Base-by-base conservation (phyloP, 2,329 filamentous ascomycete species). In the Hansfordia pulvinata region DNA sequence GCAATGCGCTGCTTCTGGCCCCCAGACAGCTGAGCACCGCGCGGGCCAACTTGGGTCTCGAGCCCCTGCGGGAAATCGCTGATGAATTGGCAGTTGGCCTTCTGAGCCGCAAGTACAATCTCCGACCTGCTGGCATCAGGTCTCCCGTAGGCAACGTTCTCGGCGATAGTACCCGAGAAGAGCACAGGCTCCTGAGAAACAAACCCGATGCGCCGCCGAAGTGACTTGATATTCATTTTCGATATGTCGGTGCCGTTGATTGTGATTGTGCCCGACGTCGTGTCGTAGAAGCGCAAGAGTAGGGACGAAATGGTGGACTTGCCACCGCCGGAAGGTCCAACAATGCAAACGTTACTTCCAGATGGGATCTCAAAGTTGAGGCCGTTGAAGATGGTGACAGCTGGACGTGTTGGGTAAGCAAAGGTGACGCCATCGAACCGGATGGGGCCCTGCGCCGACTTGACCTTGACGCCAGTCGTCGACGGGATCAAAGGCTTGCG, bases 1-100 rank as follows among this genome's bases (percentile, higher is more conserved):
- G 90, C 90, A 42, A 98, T 96, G 36, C 90, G 78, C 53, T 98
- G 90, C 57, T 96, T 96, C 54, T 98, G 90, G 0, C 90, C 90
- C 27, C 90, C 90, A 7, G 85, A 94, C 1, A 98, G 67, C 52
- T 96, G 88, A 2, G 88, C 86, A 18, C 90, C 90, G 37, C 90
- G 71, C 10, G 88, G 80, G 28, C 92, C 92, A 17, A 93, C 90
- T 36, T 81, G 80, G 0, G 90, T 98, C 46, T 98, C 88, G 6
- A 98, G 68, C 4, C 90, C 90, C 31, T 96, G 85, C 16, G 90
- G 90, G 41, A 98, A 92, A 50, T 98, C 90, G 47, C 80, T 78
- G 50, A 98, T 93, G 47, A 98, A 98, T 41, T 80, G 78, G 50
- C 90, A 98, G 52, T 98, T 98, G 28, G 90, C 90, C 49, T 88